A percentile compares a stretch with the other conserved stretches of the same genome.
phyloP scores from a whole-genome alignment of 108 stramenopile genomes.

The Fragilariopsis cylindrus region DNA sequence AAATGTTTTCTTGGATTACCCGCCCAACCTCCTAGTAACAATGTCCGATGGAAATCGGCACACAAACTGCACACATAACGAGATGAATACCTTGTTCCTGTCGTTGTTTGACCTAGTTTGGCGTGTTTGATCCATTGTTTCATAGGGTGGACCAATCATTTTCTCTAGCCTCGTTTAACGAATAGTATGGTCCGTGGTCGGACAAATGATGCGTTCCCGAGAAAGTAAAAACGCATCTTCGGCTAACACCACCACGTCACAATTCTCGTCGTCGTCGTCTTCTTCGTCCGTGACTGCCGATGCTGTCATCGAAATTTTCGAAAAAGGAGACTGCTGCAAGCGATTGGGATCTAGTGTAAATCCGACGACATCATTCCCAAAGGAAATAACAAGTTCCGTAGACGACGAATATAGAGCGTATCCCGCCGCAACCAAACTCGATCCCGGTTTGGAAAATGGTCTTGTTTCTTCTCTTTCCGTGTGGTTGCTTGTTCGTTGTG shows the following conservation, averaged over 20 bases:
- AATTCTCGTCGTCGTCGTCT: no score
- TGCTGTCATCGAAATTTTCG: no score
- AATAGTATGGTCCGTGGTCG: constrained; percentile 22
- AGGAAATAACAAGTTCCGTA: constrained; percentile 60
- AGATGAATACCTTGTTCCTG: constrained; percentile 27
- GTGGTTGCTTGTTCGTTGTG: background rate
- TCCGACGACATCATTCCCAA: constrained; percentile 22
- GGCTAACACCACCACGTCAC: background rate
- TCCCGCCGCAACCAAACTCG: constrained; percentile 46
- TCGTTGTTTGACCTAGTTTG: constrained; percentile 18
- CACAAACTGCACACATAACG: constrained; percentile 82
- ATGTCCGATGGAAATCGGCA: constrained; percentile 75
- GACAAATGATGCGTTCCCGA: constrained; percentile 30
- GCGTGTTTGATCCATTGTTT: constrained; percentile 14
- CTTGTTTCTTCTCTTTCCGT: background rate
- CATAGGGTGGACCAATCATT: constrained; percentile 25
- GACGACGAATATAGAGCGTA: constrained; percentile 69
- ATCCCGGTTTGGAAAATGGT: constrained; percentile 49
- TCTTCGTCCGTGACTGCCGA: background rate
- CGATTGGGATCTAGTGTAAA: background rate
- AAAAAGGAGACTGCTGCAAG: no score
- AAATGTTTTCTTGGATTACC: constrained; percentile 39
- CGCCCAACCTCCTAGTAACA: constrained; percentile 64
- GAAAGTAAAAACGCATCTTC: constrained; percentile 38
- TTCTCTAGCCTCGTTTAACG: constrained; percentile 25